phyloP scores from a whole-genome alignment of 208 protist genomes.

The Trypanosoma theileri region DNA sequence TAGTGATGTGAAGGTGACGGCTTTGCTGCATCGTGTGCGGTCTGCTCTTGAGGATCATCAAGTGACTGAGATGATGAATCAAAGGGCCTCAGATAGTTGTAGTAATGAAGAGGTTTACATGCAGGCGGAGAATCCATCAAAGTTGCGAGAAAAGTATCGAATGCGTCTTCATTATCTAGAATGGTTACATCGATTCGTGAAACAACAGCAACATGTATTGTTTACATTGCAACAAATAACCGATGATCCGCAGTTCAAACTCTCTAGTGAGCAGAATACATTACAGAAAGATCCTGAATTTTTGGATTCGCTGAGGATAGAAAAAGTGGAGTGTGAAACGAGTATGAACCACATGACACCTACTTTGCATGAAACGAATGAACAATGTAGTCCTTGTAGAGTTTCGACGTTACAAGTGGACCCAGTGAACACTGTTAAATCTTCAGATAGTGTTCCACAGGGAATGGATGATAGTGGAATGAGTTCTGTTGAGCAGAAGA shows the following conservation, averaged over 20 bases:
- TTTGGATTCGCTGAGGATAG: no score
- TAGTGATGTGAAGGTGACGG: background rate
- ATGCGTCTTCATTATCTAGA: constrained; percentile 14
- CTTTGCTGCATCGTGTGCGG: background rate
- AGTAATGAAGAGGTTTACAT: background rate
- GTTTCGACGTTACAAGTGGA: no score
- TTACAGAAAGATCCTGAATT: background rate
- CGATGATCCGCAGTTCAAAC: background rate
- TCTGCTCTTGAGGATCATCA: background rate
- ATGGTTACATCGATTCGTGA: constrained; percentile 4
- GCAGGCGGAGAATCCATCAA: no score
- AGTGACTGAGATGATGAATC: no score
- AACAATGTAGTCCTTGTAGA: no score
- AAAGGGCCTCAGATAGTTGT: background rate
- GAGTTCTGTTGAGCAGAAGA: no score
- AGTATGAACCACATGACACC: no score
- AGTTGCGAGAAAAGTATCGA: background rate
- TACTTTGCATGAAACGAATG: no score
- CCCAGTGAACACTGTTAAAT: no score
- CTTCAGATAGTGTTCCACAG: no score
- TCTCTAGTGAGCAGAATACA: background rate
- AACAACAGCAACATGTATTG: background rate
- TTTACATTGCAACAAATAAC: background rate
- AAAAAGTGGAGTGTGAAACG: no score
- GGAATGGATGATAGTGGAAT: no score